phyloP scores from a whole-genome alignment of 2,329 filamentous ascomycete genomes.

The Helminthosporium solani region DNA sequence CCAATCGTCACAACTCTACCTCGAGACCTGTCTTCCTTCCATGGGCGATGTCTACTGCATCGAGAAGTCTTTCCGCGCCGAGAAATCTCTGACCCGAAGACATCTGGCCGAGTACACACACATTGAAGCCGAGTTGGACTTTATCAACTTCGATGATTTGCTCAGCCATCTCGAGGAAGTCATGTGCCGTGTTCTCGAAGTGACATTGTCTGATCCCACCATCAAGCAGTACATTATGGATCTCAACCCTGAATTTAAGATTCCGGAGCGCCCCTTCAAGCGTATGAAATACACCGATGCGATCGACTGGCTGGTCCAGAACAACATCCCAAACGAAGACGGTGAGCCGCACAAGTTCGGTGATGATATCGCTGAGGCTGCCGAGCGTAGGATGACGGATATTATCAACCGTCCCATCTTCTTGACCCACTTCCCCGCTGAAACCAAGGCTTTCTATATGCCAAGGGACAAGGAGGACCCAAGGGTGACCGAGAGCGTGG shows the following conservation, averaged over 20 bases:
- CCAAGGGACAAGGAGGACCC: slow-evolving; percentile 76
- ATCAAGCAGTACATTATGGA: slow-evolving; percentile 73
- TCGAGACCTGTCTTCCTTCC: slow-evolving; percentile 88
- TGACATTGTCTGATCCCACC: slow-evolving; percentile 70
- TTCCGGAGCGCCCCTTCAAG: slow-evolving; percentile 81
- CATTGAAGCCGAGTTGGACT: slow-evolving; percentile 94
- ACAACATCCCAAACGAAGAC: slow-evolving; percentile 91
- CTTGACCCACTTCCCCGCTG: slow-evolving; percentile 92
- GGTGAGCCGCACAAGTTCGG: slow-evolving; percentile 87
- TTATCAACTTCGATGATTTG: slow-evolving; percentile 88
- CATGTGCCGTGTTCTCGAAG: slow-evolving; percentile 81
- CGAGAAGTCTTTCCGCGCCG: slow-evolving; percentile 97
- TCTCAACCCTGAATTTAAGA: slow-evolving; percentile 87
- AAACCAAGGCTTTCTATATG: slow-evolving; percentile 99
- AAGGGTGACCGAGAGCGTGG: slow-evolving; percentile 89
- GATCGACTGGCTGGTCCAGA: slow-evolving; percentile 88
- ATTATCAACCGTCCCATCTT: slow-evolving; percentile 94
- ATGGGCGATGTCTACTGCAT: slow-evolving; percentile 97
- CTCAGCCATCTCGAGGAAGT: slow-evolving; percentile 83
- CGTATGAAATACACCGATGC: slow-evolving; percentile 95
- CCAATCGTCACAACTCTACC: slow-evolving; percentile 94
- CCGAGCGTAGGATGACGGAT: slow-evolving; percentile 95
- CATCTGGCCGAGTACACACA: slow-evolving; percentile 97
- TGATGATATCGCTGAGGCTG: slow-evolving; percentile 96
- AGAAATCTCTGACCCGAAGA: slow-evolving; percentile 91